Base-by-base conservation (phyloP, 805 yeast species). In the Tetrapisispora namnaoensis region DNA sequence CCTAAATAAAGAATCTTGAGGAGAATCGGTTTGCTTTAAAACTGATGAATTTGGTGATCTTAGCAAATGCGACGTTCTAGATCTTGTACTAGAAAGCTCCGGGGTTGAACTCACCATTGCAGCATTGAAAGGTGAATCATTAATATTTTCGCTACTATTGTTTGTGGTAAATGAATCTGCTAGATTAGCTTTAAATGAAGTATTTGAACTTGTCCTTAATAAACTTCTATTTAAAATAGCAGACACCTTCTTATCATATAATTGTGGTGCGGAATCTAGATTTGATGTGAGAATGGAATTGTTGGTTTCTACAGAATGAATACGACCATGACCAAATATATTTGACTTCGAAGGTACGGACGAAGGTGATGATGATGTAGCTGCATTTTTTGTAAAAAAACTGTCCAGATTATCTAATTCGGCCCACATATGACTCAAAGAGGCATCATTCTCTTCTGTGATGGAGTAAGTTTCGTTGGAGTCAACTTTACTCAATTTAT, bases 371-470 rank as follows among this genome's bases (percentile, higher is more conserved):
- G 43, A 22, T 14, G 49, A 21, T 3, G 18, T 27, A 28, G 47
- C 44, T 13, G 55, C 47, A 38, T 79, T 84, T 49, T 81, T 84
- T 0, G 95, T 85, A 66, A 89, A 89, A 60, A 89, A 89, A 10
- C 91, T 83, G 60, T 89, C 96, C 55, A 89, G 73, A 55, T 87
- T 89, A 59, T 89, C 96, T 53, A 89, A 71, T 13, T 93, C 93
- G 1, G 95, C 95, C 82, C 95, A 84, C 86, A 89, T 87, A 59
- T 88, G 84, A 59, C 90, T 85, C 57, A 89, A 72, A 0, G 95
- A 83, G 0, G 84, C 86, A 49, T 83, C 88, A 35, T 75, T 79
- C 47, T 79, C 82, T 45, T 79, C 88, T 2, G 71, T 76, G 16
- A 73, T 53, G 3, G 63, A 55, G 20, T 48, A 47, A 10, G 60